phyloP scores from a whole-genome alignment of 768 basidiomycete species.

The Phylloporus rhodoxanthus region DNA sequence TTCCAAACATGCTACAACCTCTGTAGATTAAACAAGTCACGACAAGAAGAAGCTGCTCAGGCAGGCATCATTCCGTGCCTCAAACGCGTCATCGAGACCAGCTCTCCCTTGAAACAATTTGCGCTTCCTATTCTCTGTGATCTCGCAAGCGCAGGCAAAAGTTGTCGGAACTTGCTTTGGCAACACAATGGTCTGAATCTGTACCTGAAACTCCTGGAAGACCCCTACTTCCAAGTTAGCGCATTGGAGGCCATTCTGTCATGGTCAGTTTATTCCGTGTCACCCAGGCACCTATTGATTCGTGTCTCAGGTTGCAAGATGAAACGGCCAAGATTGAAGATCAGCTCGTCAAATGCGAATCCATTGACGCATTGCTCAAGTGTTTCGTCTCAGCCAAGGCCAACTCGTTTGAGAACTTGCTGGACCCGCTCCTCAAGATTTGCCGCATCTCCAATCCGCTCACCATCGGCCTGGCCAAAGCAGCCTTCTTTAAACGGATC shows the following conservation, averaged over 20 bases:
- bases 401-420: conserved; percentile 85
- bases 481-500: conserved; percentile 82
- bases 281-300: conserved; percentile 1
- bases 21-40: conserved; percentile 86
- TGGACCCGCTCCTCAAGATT: conserved; percentile 91
- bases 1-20: conserved; percentile 98
- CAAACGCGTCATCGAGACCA: conserved; percentile 80
- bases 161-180: conserved; percentile 84
- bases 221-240: conserved; percentile 89
- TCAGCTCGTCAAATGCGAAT: conserved; percentile 59
- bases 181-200: conserved; percentile 84
- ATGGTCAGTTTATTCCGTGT: conserved; percentile 50
- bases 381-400: conserved; percentile 85
- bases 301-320: conserved; percentile 75
- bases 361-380: conserved; percentile 63
- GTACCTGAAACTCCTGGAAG: conserved; percentile 73
- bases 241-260: conserved; percentile 86
- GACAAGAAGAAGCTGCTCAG: conserved; percentile 96
- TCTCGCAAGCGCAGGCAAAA: conserved; percentile 91
- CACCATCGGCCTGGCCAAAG: conserved; percentile 70
- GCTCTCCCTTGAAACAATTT: conserved; percentile 93
- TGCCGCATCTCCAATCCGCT: conserved; percentile 71
- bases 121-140: conserved; percentile 96
- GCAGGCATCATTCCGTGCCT: conserved; percentile 92
- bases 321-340: conserved; percentile 94